A percentile compares a stretch with the other conserved stretches of the same genome.
These are phyloP conservation scores for Phaffia tasmanica DNA, from an alignment of 768 basidiomycete genomes.

Conservation along the genomic window DNA sequence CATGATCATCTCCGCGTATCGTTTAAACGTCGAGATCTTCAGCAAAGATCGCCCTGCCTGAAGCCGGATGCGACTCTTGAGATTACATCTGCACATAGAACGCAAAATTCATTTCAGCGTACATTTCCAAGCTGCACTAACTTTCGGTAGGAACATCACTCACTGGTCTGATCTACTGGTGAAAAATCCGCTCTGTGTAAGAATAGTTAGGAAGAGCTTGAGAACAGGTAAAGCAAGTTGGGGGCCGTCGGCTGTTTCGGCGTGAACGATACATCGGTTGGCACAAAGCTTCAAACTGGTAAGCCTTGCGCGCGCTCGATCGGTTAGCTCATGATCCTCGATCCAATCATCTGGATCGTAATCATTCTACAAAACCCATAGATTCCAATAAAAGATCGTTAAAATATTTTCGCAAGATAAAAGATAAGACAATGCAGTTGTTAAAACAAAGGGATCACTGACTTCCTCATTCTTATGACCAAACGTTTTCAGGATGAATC, in stretches of 20 bases:
- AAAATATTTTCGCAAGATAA: background rate
- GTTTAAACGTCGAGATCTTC: conserved; percentile 50
- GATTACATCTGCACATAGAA: conserved; percentile 6
- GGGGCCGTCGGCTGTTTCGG: conserved; percentile 48
- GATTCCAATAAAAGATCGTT: background rate
- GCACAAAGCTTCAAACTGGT: conserved; percentile 68
- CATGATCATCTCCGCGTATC: conserved; percentile 50
- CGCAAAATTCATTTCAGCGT: background rate
- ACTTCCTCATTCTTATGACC: conserved; percentile 18
- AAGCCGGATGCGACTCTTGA: conserved; percentile 66
- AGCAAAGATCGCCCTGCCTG: conserved; percentile 70
- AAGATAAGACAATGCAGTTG: background rate
- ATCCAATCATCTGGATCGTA: conserved; percentile 54
- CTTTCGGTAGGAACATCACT: background rate
- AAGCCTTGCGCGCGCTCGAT: conserved; percentile 57
- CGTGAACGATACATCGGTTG: conserved; percentile 65
- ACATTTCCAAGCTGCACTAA: background rate
- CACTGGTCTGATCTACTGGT: conserved; percentile 16
- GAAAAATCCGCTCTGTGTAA: conserved; percentile 35
- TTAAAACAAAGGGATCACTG: background rate
- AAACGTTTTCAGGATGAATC: conserved; percentile 44
- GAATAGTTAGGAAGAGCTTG: conserved; percentile 60
- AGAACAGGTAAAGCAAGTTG: conserved; percentile 64
- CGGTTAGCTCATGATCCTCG: conserved; percentile 52
- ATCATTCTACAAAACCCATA: conserved; percentile 25